Evolutionary conservation across 345 rosid genomes (phyloP), one percentile per base, ranked within the genome.

Genomic region (Zanthoxylum bungeanum): DNA sequence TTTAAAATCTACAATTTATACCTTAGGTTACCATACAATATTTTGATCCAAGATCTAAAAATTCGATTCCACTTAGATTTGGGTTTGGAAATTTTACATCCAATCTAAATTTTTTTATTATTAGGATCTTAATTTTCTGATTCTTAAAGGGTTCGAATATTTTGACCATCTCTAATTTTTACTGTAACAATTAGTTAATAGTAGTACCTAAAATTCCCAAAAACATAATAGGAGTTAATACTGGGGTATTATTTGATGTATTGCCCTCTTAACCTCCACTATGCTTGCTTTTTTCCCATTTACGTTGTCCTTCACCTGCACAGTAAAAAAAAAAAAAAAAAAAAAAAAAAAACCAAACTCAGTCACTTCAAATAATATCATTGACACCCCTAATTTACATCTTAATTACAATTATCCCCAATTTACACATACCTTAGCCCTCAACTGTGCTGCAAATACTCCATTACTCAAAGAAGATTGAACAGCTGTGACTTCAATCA

Each of bases 231-330:
- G 6, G 16, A 17, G 37, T 53, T 28, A 31, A 31, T 24, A 33
- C 40, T 75, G 74, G 74, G 90, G 91, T 64, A 92, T 92, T 61
- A 86, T 79, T 75, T 84, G 90, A 56, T 82, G 70, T 31, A 96
- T 82, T 5, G 91, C 92, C 68, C 88, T 84, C 85, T 96, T 96
- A 25, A 93, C 99, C 82, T 93, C 99, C 67, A 80, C 83, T 24
- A 93, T 96, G 83, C 87, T 91, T 36, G 85, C 81, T 78, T 85
- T 93, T 91, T 77, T 92, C 69, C 93, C 91, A 11, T 77, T 78
- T 46, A 55, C 76, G 61, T 83, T 80, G 50, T 89, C 93, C 78
- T 87, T 89, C 65, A 90, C 91, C 96, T 90, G 85, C 57, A n/a
- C 70, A 9, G 25, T 58, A 59, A 5, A 53, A 44, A 0, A 17